Base-by-base conservation (phyloP, 2,329 filamentous ascomycete species). In the Claviceps capensis region DNA sequence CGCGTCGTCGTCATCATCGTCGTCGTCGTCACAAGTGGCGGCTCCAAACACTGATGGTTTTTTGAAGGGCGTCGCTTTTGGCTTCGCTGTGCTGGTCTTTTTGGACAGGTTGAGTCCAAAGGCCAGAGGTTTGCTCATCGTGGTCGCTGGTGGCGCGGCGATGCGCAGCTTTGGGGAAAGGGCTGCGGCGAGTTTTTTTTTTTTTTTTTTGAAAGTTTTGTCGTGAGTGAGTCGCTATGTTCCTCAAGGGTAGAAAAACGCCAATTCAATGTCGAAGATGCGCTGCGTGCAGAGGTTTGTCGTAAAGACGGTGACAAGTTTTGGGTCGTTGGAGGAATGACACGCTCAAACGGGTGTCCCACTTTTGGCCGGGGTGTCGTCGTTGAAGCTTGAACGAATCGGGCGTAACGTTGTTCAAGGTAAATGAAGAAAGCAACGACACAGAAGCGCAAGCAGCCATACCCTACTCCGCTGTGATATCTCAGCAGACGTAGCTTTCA, bases 101-200 rank as follows among this genome's bases (percentile, higher is more conserved):
- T 81, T 83, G 48, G 74, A 67, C 45, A 81, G 58, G 60, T 78
- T 85, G 41, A 86, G 72, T 49, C 82, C 82, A 58, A 74, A 75
- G 41, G 72, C 70, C 22, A 76, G 59, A n/a, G 72, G 70, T 54
- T 73, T 76, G 63, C 68, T 73, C 72, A 76, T 76, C 47, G 46
- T 62, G 54, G 8, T 8, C n/a, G 19, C 3, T 36, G 13, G 11
- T 16, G 26, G 41, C 37, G 41, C 19, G 41, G 42, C 48, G 41
- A 22, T 49, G 8, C n/a, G 38, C 40, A 41, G 19, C 19, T 19
- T 19, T 19, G 26, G 3, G 19, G 22, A 38, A 5, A n/a, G 3
- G 17, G n/a, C 37, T 30, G 8, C 30, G 30, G 30, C 9, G 9
- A 11, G 9, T 16, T 11, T 40, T n/a, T 38, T 38, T n/a, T 13